Base-by-base conservation (phyloP, 2,329 filamentous ascomycete species). In the Talaromyces rugulosus region DNA sequence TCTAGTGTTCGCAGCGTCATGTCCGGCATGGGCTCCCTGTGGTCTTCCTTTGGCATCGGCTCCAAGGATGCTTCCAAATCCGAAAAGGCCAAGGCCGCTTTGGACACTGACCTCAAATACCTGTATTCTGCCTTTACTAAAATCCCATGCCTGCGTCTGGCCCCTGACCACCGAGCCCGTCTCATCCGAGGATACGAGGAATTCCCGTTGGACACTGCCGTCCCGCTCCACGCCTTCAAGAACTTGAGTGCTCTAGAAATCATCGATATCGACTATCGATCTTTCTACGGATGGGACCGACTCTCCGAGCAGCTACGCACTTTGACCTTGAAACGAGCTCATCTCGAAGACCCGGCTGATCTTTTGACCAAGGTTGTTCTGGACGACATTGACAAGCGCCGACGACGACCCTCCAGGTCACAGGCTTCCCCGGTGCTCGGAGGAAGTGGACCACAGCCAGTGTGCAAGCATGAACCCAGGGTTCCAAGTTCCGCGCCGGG, bases 101-200 rank as follows among this genome's bases (percentile, higher is more conserved):
- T 95, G 61, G 88, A 95, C 72, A 87, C 89, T 62, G 95, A 99
- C 74, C 80, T 97, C 68, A 97, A 94, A 75, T 98, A 99, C 75
- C 83, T 99, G 36, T 99, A 97, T 79, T 98, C 95, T 50, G 92
- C 95, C 62, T 99, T 98, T 74, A 99, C 95, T 71, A 99, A 98
- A 79, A 96, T 99, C 51, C 95, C 95, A 0, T 96, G 91, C 72
- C 81, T 99, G 65, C 88, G 89, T 66, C 82, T 99, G 60, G 88
- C 93, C 31, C 93, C 93, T n/a, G 95, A 99, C 76, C 93, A 92
- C 81, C 90, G 92, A 67, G 93, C 94, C 56, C 88, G 90, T 59
- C 81, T 97, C 64, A 97, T 99, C 68, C 86, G 89, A 67, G 94
- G 94, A 31, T 98, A 95, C 73, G 95, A 99, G 76, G 94, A 97